Base-by-base conservation (phyloP, 2,329 filamentous ascomycete genomes). In the Teratosphaeria zuluensis region DNA sequence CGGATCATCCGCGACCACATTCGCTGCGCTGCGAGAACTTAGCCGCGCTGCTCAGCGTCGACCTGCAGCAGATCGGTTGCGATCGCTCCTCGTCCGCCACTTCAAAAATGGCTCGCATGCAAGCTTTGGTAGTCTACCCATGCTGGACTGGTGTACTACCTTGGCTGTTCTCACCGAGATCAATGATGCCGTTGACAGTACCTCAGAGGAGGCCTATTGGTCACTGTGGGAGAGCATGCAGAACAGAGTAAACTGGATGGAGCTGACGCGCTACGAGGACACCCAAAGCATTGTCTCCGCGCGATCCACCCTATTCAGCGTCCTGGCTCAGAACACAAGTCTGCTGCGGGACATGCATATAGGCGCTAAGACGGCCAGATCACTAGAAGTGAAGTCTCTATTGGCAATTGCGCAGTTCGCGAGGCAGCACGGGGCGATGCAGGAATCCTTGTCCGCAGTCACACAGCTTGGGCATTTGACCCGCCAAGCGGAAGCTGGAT, bases 361-460 rank as follows among this genome's bases (percentile, higher is more conserved):
- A 31, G 82, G 79, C n/a, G 76, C 80, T 0, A 80, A 80, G 11
- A 82, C 88, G 56, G 81, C 87, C 16, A 84, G 86, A 42, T 77
- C 88, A 5, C 79, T 89, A 53, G 89, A 97, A 73, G 84, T 91
- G 3, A 83, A 88, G 61, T 84, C 86, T n/a, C 83, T 95, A 66
- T 77, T 95, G 2, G 78, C 87, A 52, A 87, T 90, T 6, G 88
- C 92, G 0, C 78, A 80, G 4, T 82, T 95, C 28, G 89, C 89
- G 65, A 84, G 91, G 53, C 87, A 85, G 63, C 92, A 96, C 66
- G 86, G 87, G 61, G 87, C 88, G 3, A 82, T 88, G 1, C 92
- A 97, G 69, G 91, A 95, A 66, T 92, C 91, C 0, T 75, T 99
- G 30, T 92, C 91, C 63, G 84, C 91, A 12, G 88, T 91, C 12